Conservation (phyloP, 1,284 basidiomycete species). For the Leccinum pachyderme region DNA sequence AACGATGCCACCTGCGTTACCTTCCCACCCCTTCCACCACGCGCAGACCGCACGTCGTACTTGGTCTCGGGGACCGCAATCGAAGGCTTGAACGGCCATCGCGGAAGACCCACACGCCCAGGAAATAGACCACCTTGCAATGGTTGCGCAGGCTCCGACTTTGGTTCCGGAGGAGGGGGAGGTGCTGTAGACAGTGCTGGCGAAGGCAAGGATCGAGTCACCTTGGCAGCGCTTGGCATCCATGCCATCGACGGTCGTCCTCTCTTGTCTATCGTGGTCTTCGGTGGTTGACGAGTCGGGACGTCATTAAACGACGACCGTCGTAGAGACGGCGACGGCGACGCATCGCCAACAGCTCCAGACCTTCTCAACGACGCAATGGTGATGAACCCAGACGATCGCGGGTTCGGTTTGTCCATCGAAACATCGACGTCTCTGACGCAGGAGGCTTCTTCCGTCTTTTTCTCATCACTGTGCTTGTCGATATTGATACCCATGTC, state of each 20-base stretch:
- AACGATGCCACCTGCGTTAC: slow-evolving; percentile 72
- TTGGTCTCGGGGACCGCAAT: slow-evolving; percentile 48
- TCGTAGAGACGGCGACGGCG: slow-evolving; percentile 19
- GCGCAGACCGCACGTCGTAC: slow-evolving; percentile 73
- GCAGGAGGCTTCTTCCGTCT: slow-evolving; percentile 1
- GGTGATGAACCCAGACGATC: slow-evolving; percentile 72
- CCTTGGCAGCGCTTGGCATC: slow-evolving; percentile 10
- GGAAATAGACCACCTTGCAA: neutral
- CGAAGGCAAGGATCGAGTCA: neutral
- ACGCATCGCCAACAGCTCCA: slow-evolving; percentile 1
- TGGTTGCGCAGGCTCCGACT: neutral
- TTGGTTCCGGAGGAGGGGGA: neutral
- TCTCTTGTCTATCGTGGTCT: neutral
- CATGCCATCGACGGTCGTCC: slow-evolving; percentile 2
- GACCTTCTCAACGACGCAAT: slow-evolving; percentile 48
- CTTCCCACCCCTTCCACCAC: slow-evolving; percentile 73
- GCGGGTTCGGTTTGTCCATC: slow-evolving; percentile 51
- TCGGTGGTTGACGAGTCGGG: slow-evolving; percentile 6
- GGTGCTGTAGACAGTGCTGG: neutral
- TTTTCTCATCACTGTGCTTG: neutral
- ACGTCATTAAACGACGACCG: slow-evolving; percentile 27
- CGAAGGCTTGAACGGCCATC: slow-evolving; percentile 35
- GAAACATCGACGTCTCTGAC: neutral
- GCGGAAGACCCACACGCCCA: slow-evolving; percentile 10
- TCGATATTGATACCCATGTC: neutral